Evolutionary conservation across 108 stramenopile species (phyloP), one percentile per base, ranked within the genome.

Genomic region (Hondaea fermentalgiana): DNA sequence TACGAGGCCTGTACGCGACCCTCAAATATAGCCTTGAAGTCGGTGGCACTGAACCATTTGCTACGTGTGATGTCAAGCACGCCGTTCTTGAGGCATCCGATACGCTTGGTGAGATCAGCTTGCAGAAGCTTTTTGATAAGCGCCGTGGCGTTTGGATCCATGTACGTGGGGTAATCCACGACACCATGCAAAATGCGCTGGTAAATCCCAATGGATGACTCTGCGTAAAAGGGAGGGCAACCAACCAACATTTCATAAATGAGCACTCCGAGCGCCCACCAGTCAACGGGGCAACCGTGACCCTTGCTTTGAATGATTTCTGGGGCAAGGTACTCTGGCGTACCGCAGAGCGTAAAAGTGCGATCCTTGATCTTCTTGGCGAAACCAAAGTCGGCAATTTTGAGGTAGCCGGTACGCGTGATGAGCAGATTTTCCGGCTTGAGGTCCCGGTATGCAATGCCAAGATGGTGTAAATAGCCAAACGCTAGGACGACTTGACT

Each of bases 251-350:
- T 92, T 72, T 94, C 94, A 87, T 91, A 93, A 87, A 94, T 90
- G 17, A 94, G 91, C 4, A 93, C 90, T 14, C 94, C 94, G 12
- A 94, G 89, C 5, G 92, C 93, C 94, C 94, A 94, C 92, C 93
- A 94, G 87, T 94, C 94, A 44, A 93, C 94, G 35, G 83, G 58
- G 25, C 89, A 60, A 28, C 92, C 94, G 88, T 94, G 93, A 0
- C 94, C 94, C 55, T 92, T 90, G 58, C 72, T 89, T 91, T 91
- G 91, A 35, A 94, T 98, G 55, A 98, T 98, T 90, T 99, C 98
- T 12, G 94, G 93, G 4, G 94, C 94, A 42, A 93, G 91, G 91
- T 94, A 94, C 87, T 94, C 94, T 35, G 94, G 94, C 5, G 94
- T 94, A 3, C 94, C 94, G 87, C 94, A 94, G 35, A 93, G 91